Percentiles rank a stretch among this genome's conserved stretches.
Conservation (phyloP, 129 eudicot genomes). For the Silybum marianum region DNA sequence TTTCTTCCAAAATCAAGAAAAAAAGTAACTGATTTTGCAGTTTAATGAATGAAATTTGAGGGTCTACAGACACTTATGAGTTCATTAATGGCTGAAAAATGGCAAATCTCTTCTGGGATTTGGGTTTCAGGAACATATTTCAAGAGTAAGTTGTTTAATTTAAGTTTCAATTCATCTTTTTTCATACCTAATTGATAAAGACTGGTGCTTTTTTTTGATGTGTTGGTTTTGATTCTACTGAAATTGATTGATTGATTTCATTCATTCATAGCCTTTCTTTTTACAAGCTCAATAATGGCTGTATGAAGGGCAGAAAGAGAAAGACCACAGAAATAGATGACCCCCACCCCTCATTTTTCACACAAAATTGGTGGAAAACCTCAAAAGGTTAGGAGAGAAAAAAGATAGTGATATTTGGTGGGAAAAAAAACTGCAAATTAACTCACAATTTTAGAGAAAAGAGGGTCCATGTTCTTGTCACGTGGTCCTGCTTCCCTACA, state of each 20-base stretch:
- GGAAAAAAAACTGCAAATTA: constrained; percentile 7
- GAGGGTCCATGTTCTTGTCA: constrained; percentile 62
- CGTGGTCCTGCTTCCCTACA: constrained; percentile 49
- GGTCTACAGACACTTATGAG: constrained; percentile 10
- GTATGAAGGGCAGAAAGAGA: not conserved
- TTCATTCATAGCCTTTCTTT: constrained; percentile 2
- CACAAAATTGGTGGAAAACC: not conserved
- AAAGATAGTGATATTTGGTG: constrained; percentile 28
- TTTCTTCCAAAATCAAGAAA: constrained; percentile 7
- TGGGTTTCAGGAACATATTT: constrained; percentile 6
- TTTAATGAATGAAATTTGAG: constrained; percentile 7
- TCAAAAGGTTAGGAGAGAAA: constrained; percentile 26
- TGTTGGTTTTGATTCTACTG: not conserved
- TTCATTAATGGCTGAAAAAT: constrained; percentile 35
- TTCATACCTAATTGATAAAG: not conserved
- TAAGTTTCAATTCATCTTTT: constrained; percentile 11
- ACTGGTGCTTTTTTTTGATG: not conserved
- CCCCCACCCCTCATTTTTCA: constrained; percentile 28
- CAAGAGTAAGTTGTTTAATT: constrained; percentile 18
- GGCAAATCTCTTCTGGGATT: constrained; percentile 18
- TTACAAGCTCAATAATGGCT: constrained; percentile 16
- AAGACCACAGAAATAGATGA: constrained; percentile 30
- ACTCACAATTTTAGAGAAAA: constrained; percentile 26
- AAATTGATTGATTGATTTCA: not conserved
- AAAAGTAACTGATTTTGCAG: not conserved